Percentiles rank a stretch among this genome's conserved stretches.
Conservation (phyloP, 805 yeast genomes). For the Sugiyamaella valdiviana region DNA sequence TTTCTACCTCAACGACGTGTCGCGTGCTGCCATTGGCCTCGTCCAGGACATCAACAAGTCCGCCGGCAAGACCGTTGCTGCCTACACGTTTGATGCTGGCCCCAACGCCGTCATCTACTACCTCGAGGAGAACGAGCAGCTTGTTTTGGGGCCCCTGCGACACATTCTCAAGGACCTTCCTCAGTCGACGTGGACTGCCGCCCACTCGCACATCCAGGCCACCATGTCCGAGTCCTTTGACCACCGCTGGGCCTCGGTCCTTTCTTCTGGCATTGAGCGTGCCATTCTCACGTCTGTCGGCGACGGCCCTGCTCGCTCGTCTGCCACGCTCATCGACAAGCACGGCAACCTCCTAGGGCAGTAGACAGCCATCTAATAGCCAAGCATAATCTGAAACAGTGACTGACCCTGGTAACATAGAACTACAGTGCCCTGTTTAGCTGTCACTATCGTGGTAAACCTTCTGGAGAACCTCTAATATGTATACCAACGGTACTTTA, state of each 20-base stretch:
- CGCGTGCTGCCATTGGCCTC: conserved; percentile 71
- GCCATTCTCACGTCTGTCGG: conserved; percentile 85
- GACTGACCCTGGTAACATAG: background rate
- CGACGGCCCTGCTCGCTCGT: conserved; percentile 53
- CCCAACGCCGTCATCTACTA: conserved; percentile 97
- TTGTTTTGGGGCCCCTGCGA: conserved; percentile 64
- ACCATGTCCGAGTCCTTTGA: conserved; percentile 30
- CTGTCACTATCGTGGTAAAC: no score
- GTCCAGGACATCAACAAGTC: conserved; percentile 69
- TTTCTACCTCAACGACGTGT: conserved; percentile 86
- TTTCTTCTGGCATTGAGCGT: conserved; percentile 68
- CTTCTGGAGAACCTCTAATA: no score
- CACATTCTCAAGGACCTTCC: conserved; percentile 42
- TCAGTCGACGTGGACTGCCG: background rate
- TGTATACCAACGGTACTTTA: background rate
- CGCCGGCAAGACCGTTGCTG: conserved; percentile 67
- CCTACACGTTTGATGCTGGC: conserved; percentile 98
- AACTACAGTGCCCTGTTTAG: no score
- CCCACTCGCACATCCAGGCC: conserved; percentile 25
- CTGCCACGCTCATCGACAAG: background rate
- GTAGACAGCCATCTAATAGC: conserved; percentile 31
- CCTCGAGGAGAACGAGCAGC: conserved; percentile 64
- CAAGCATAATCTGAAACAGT: conserved; percentile 25
- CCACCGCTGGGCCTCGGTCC: conserved; percentile 43
- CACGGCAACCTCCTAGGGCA: background rate